phyloP scores from a whole-genome alignment of 768 basidiomycete genomes.

The Boletus speciosus region DNA sequence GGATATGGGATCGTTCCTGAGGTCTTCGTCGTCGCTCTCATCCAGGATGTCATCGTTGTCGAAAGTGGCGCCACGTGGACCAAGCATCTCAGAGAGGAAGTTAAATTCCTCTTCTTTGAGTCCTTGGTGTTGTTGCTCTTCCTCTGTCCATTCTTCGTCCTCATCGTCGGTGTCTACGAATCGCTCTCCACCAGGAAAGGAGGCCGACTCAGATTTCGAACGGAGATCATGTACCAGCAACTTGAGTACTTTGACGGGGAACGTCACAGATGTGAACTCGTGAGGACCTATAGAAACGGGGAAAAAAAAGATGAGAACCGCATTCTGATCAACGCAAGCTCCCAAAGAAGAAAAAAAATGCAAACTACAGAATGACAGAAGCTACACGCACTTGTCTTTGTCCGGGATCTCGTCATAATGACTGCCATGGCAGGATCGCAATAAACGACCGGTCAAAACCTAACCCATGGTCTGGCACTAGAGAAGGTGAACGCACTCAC shows the following conservation, averaged over 20 bases:
- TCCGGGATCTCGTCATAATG: slow-evolving; percentile 94
- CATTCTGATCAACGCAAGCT: neutral
- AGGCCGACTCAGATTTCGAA: slow-evolving; percentile 69
- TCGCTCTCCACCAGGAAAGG: slow-evolving; percentile 54
- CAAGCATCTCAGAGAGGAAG: slow-evolving; percentile 81
- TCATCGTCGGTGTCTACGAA: slow-evolving; percentile 77
- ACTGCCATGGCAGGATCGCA: slow-evolving; percentile 47
- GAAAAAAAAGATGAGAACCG: slow-evolving; percentile 21
- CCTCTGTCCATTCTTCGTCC: slow-evolving; percentile 94
- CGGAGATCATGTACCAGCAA: slow-evolving; percentile 82
- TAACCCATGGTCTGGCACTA: slow-evolving; percentile 2
- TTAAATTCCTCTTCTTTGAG: slow-evolving; percentile 75
- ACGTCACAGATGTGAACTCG: slow-evolving; percentile 80
- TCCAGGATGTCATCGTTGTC: slow-evolving; percentile 78
- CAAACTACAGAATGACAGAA: slow-evolving; percentile 6
- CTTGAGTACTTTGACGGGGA: slow-evolving; percentile 92
- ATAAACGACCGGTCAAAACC: slow-evolving; percentile 14
- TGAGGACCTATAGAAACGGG: slow-evolving; percentile 59
- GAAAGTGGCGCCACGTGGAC: slow-evolving; percentile 65
- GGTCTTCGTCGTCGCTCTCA: slow-evolving; percentile 80
- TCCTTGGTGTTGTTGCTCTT: slow-evolving; percentile 60
- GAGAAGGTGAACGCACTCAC: slow-evolving; percentile 44
- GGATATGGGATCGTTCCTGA: slow-evolving; percentile 81
- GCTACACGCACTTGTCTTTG: slow-evolving; percentile 68
- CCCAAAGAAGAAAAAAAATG: no score